Evolutionary conservation across 495 filamentous ascomycete genomes (phyloP).

Genomic region (Neurospora cerealis): DNA sequence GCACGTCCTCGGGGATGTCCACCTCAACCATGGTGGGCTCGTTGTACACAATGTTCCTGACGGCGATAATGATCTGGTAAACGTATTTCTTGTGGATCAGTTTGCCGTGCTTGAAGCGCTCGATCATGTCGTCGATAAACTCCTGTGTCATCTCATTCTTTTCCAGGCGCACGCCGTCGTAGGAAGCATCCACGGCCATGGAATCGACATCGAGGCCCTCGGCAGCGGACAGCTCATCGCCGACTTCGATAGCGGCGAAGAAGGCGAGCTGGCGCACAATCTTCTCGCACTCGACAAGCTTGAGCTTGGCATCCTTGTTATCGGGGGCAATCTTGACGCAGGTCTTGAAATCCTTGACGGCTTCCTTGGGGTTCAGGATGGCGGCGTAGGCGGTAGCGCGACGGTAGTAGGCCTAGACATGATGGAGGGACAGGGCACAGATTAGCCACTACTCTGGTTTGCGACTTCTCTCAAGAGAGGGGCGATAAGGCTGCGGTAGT

Average conservation of each 20-base stretch:
- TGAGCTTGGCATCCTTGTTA: conserved; percentile 85
- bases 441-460: background rate
- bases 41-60: conserved; percentile 77
- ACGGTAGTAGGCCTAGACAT: conserved; percentile 78
- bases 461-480: background rate
- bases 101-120: conserved; percentile 92
- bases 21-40: conserved; percentile 98
- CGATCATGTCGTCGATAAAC: conserved; percentile 94
- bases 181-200: conserved; percentile 70
- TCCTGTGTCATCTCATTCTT: conserved; percentile 79
- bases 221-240: conserved; percentile 81
- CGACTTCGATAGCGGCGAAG: conserved; percentile 87
- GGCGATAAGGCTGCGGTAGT: background rate
- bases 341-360: conserved; percentile 83
- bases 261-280: conserved; percentile 84
- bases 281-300: conserved; percentile 86
- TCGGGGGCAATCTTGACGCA: conserved; percentile 77
- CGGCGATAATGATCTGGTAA: conserved; percentile 87
- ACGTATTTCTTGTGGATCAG: conserved; percentile 93
- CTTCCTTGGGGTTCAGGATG: conserved; percentile 77
- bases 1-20: conserved; percentile 62
- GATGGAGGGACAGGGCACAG: conserved; percentile 2
- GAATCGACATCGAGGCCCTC: conserved; percentile 81
- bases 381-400: conserved; percentile 84
- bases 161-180: conserved; percentile 74